Conservation (phyloP, 2,329 filamentous ascomycete species). For the Monosporascus ibericus region DNA sequence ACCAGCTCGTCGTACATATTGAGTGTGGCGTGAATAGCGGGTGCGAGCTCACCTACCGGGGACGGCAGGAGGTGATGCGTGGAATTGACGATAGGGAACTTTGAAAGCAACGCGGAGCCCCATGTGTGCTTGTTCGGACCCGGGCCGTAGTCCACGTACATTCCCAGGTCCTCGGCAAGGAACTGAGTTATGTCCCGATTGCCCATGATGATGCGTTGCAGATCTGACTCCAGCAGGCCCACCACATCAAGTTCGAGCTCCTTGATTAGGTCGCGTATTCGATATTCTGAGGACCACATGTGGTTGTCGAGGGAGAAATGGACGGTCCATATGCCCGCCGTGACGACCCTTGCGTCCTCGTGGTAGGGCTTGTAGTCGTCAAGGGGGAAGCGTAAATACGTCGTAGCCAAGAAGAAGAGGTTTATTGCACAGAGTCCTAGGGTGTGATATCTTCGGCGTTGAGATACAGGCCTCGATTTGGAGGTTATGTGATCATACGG, state of each 20-base stretch:
- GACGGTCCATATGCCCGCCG: slow-evolving; percentile 96
- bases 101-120: slow-evolving; percentile 87
- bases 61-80: slow-evolving; percentile 93
- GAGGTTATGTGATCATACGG: slow-evolving; percentile 33
- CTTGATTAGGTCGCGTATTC: slow-evolving; percentile 84
- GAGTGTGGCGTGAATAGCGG: slow-evolving; percentile 93
- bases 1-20: slow-evolving; percentile 85
- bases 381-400: slow-evolving; percentile 85
- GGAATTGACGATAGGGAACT: slow-evolving; percentile 95
- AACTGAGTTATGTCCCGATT: slow-evolving; percentile 95
- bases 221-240: slow-evolving; percentile 87
- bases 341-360: slow-evolving; percentile 77
- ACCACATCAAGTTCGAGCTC: slow-evolving; percentile 97
- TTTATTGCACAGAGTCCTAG: slow-evolving; percentile 67
- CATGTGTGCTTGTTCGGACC: slow-evolving; percentile 99
- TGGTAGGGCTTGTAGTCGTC: slow-evolving; percentile 93
- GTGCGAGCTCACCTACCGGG: slow-evolving; percentile 89
- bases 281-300: slow-evolving; percentile 96
- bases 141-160: slow-evolving; percentile 97
- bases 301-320: slow-evolving; percentile 97
- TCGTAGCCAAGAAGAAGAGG: slow-evolving; percentile 69
- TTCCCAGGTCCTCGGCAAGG: slow-evolving; percentile 90
- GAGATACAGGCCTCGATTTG: slow-evolving; percentile 26
- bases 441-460: slow-evolving; percentile 47
- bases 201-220: slow-evolving; percentile 98